A percentile compares a stretch with the other conserved stretches of the same genome.
Conservation (phyloP, 495 filamentous ascomycete species). For the Penicilliopsis zonata region DNA sequence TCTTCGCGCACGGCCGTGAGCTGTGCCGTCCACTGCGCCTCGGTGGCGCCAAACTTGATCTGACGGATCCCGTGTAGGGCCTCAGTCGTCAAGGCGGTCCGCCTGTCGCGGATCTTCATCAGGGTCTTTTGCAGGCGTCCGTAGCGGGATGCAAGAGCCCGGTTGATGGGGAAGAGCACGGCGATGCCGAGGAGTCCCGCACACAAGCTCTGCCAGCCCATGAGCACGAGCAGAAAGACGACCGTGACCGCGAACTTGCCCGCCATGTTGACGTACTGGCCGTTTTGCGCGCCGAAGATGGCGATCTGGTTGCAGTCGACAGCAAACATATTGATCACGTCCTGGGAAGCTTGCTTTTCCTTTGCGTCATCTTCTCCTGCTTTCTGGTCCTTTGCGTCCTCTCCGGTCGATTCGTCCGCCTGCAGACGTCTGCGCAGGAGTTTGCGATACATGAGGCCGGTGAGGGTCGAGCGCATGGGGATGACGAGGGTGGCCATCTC, state of each 20-base stretch:
- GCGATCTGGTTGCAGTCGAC: slow-evolving; percentile 66
- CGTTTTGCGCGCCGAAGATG: slow-evolving; percentile 55
- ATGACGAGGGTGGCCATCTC: too few species aligned
- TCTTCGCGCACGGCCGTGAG: slow-evolving; percentile 50
- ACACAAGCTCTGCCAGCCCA: slow-evolving; percentile 63
- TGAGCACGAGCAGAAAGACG: slow-evolving; percentile 50
- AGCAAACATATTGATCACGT: slow-evolving; percentile 66
- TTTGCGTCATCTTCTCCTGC: slow-evolving; percentile 38
- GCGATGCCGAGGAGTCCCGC: slow-evolving; percentile 54
- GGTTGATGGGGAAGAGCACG: slow-evolving; percentile 58
- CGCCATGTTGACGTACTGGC: slow-evolving; percentile 43
- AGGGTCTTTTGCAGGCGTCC: slow-evolving; percentile 52
- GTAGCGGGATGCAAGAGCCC: slow-evolving; percentile 57
- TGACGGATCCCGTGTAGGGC: slow-evolving; percentile 75
- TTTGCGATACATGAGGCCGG: slow-evolving; percentile 65
- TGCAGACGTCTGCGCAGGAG: slow-evolving; percentile 69
- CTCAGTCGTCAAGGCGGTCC: slow-evolving; percentile 68
- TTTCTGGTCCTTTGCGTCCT: too few species aligned
- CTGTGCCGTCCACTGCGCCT: slow-evolving; percentile 65
- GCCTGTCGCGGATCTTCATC: slow-evolving; percentile 71
- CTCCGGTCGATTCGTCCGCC: slow-evolving; percentile 48
- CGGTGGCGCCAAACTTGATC: slow-evolving; percentile 81
- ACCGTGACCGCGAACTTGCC: slow-evolving; percentile 54
- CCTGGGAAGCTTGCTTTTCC: slow-evolving; percentile 55
- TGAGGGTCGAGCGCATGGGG: slow-evolving; percentile 56